Base-by-base conservation (phyloP, 1,284 basidiomycete genomes). In the Afroboletus lepidellus region DNA sequence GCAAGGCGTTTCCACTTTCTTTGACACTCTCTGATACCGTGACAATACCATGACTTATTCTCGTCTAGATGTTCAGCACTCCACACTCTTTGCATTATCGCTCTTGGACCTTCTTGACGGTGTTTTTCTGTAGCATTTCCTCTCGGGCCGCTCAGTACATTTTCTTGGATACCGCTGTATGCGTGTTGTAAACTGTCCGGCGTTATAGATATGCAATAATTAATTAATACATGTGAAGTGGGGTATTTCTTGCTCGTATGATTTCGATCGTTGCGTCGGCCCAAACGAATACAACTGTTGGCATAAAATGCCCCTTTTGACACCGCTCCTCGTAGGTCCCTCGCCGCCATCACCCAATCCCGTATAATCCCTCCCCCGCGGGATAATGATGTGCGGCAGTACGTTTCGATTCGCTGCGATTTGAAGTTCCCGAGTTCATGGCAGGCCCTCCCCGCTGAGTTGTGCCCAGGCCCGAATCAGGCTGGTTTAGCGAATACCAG, bases 41-140 rank as follows among this genome's bases (percentile, higher is more conserved):
- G 29, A 41, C 8, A 42, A 50, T 50, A 49, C 48, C 32, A 21
- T 52, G 34, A 42, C 41, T 52, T 52, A 50, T 52, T 24, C 6
- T 20, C 13, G 30, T 15, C 33, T 27, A 48, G 39, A 34, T 13
- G 38, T 18, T 25, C 21, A 5, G 18, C 39, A 8, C 13, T 27
- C 25, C 25, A 18, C 24, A 41, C 16, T 41, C 30, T 25, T 25
- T 27, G 25, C 27, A 18, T 30, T 18, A 9, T 36, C 23, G 5
- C 21, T 24, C 29, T 41, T 48, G 29, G 37, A 11, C 16, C 12
- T 23, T 4, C 34, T 46, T 8, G 46, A 36, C 27, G 36, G 29
- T 39, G 36, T 23, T n/a, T 25, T 25, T 41, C 39, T 12, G 25
- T 27, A n/a, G n/a, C 16, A 8, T n/a, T n/a, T 11, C 5, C 18